Percentiles rank a stretch among this genome's conserved stretches.
Evolutionary conservation across 129 eudicot species (phyloP).

Genomic region (Flaveria bidentis): DNA sequence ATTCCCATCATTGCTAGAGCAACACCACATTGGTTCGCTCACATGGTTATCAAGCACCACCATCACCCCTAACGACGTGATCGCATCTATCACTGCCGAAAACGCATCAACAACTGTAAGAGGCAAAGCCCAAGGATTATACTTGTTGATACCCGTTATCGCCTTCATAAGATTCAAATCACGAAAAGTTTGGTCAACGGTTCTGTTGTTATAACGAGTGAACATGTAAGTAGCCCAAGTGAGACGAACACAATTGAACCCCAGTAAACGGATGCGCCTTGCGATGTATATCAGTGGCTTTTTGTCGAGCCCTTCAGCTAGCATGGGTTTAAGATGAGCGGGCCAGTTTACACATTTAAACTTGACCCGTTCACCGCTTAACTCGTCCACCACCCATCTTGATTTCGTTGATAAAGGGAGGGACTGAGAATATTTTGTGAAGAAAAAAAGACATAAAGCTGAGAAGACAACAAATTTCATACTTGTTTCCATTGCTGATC

Average conservation of each 20-base stretch:
- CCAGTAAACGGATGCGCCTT: slow-evolving; percentile 25
- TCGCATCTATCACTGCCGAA: slow-evolving; percentile 42
- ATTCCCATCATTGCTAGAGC: slow-evolving; percentile 56
- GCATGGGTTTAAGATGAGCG: slow-evolving; percentile 56
- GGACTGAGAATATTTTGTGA: slow-evolving; percentile 16
- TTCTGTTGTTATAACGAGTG: slow-evolving; percentile 34
- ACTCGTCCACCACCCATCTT: slow-evolving; percentile 50
- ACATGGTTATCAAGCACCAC: slow-evolving; percentile 69
- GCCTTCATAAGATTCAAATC: slow-evolving; percentile 37
- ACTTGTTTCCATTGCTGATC: slow-evolving; percentile 14
- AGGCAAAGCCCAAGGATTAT: slow-evolving; percentile 45
- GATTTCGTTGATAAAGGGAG: slow-evolving; percentile 62
- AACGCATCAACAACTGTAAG: slow-evolving; percentile 54
- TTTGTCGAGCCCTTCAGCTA: slow-evolving; percentile 73
- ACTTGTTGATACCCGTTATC: slow-evolving; percentile 29
- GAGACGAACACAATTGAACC: slow-evolving; percentile 45
- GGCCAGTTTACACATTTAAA: slow-evolving; percentile 65
- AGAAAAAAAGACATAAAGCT: slow-evolving; percentile 6
- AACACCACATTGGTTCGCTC: slow-evolving; percentile 68
- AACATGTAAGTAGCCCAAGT: slow-evolving; percentile 46
- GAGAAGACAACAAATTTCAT: slow-evolving; percentile 25
- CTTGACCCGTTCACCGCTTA: slow-evolving; percentile 54
- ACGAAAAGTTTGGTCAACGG: slow-evolving; percentile 39
- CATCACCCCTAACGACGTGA: slow-evolving; percentile 43
- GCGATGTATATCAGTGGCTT: slow-evolving; percentile 42